Conservation (phyloP, 352 stramenopile species). For the Phytophthora lateralis region DNA sequence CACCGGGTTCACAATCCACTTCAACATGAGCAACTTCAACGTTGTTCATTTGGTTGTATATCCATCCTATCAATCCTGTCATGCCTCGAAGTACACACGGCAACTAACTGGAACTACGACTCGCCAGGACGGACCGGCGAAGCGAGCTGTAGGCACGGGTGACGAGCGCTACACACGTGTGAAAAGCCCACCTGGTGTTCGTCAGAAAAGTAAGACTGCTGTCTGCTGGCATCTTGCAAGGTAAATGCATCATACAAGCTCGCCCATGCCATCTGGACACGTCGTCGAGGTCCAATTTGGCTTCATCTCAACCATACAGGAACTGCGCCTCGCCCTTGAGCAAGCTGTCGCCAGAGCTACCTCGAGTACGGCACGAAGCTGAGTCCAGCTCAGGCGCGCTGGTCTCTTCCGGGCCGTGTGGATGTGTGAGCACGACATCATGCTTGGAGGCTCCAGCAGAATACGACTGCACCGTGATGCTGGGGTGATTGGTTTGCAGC, state of each 20-base stretch:
- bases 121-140: not conserved
- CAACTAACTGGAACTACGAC: not conserved
- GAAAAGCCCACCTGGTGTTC: conserved; percentile 2
- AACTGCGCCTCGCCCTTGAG: conserved; percentile 53
- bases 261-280: too few relatives aligned
- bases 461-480: conserved; percentile 32
- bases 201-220: not conserved
- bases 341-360: conserved; percentile 40
- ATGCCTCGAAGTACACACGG: not conserved
- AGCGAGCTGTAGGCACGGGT: not conserved
- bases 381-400: conserved; percentile 23
- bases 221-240: not conserved
- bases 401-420: conserved; percentile 15
- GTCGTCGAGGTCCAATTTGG: too few relatives aligned
- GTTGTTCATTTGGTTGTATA: conserved; percentile 4
- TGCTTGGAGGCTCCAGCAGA: conserved; percentile 21
- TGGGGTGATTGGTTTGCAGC: conserved; percentile 56
- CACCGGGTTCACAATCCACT: too few relatives aligned
- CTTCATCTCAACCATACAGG: conserved; percentile 47
- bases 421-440: conserved; percentile 15
- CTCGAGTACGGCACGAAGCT: conserved; percentile 13
- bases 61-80: not conserved
- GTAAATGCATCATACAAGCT: not conserved
- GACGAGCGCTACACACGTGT: conserved; percentile 10
- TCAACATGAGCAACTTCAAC: conserved; percentile 22